Percentiles rank a stretch among this genome's conserved stretches.
These are phyloP conservation scores for Nicotiana undulata DNA, from an alignment of 257 asterid genomes.

Conservation along the genomic window DNA sequence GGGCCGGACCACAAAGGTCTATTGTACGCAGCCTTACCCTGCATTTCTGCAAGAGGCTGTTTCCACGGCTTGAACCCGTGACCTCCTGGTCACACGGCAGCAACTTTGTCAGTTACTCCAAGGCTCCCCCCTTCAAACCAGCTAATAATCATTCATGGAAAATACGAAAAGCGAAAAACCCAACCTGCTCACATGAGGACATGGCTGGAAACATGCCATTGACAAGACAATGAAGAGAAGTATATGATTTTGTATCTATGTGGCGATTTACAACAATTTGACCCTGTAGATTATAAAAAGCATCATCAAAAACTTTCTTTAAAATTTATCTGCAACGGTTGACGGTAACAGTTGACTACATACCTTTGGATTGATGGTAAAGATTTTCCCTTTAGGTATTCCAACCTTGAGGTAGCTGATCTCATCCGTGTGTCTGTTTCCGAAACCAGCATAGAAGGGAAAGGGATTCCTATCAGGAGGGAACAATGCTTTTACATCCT, in stretches of 20 bases:
- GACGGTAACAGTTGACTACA: background rate
- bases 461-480: constrained; percentile 67
- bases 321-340: constrained; percentile 1
- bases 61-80: too few relatives aligned
- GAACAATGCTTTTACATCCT: constrained; percentile 62
- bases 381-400: constrained; percentile 69
- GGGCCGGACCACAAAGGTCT: too few relatives aligned
- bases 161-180: background rate
- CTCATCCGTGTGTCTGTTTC: constrained; percentile 81
- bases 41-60: too few relatives aligned
- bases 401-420: constrained; percentile 79
- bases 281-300: constrained; percentile 35
- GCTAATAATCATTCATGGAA: background rate
- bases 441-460: constrained; percentile 86
- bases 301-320: constrained; percentile 1
- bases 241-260: constrained; percentile 53
- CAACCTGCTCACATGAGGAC: constrained; percentile 51
- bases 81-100: too few relatives aligned
- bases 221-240: constrained; percentile 51
- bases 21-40: too few relatives aligned
- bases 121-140: too few relatives aligned
- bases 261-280: constrained; percentile 60
- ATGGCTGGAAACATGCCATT: constrained; percentile 63
- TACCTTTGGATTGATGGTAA: constrained; percentile 81
- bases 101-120: too few relatives aligned